phyloP scores from a whole-genome alignment of 768 basidiomycete species.

The Tylopilus balloui region DNA sequence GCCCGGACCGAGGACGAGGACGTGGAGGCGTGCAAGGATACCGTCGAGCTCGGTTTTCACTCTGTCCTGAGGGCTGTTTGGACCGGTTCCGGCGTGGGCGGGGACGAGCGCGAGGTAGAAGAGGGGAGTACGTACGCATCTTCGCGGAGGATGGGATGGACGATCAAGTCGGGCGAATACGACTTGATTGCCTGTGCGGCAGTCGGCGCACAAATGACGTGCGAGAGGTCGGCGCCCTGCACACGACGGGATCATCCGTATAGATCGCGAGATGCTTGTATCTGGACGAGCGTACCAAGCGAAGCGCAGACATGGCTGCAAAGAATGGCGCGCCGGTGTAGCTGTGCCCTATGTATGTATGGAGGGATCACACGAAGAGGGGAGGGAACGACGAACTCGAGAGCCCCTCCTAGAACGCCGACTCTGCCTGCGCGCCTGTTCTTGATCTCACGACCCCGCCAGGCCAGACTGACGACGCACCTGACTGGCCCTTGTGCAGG shows the following conservation, averaged over 20 bases:
- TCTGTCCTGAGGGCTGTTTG: conserved; percentile 41
- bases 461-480: conserved; percentile 34
- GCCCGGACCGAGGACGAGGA: conserved; percentile 90
- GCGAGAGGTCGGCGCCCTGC: conserved; percentile 90
- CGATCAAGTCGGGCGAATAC: conserved; percentile 95
- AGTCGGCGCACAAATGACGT: conserved; percentile 93
- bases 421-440: conserved; percentile 60
- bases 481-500: conserved; percentile 94
- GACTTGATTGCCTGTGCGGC: conserved; percentile 94
- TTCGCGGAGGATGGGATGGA: conserved; percentile 84
- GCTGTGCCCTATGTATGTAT: conserved; percentile 37
- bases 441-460: neutral
- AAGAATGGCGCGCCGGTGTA: conserved; percentile 98
- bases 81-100: neutral
- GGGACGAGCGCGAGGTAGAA: neutral
- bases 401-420: conserved; percentile 89
- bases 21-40: conserved; percentile 83
- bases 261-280: neutral
- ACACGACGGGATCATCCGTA: neutral
- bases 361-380: neutral
- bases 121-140: conserved; percentile 46
- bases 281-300: conserved; percentile 50
- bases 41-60: conserved; percentile 54
- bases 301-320: conserved; percentile 84
- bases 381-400: conserved; percentile 63